Evolutionary conservation across 2,329 filamentous ascomycete species (phyloP), one percentile per base, ranked within the genome.

Genomic region (Fusarium mangiferae): DNA sequence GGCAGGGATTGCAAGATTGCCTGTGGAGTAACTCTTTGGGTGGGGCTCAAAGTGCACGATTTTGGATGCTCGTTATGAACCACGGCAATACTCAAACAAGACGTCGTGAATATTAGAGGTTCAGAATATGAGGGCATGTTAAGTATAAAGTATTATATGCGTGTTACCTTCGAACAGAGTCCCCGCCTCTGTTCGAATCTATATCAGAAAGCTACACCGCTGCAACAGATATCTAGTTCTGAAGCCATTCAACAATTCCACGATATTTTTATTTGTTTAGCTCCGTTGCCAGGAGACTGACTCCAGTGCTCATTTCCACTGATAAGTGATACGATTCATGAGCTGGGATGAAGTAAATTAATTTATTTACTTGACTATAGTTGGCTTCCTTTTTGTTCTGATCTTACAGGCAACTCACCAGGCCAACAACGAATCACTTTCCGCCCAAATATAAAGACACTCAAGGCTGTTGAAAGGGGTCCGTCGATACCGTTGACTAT

Each of bases 401-500:
- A 51, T 61, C 38, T 41, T 64, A 52, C 55, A 64, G 30, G 48
- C 61, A n/a, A 44, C 41, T 61, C 66, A 22, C 33, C 35, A 20
- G 30, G 36, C 52, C 48, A 52, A 36, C 42, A 36, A 54, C 28
- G 26, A 45, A 48, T 58, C 65, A 65, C 39, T 58, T n/a, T 52
- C 33, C 42, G 26, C 20, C 36, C 20, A 46, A 17, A 54, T 38
- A 42, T 26, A 73, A 73, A 66, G 48, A 58, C 68, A 71, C 56
- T 48, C 30, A 60, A 58, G 66, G 42, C 41, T 38, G 62, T 28
- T 46, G 52, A 56, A 77, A 67, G 52, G 52, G 54, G 65, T 70
- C 71, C 30, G 66, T 56, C 56, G 55, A 74, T 55, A 65, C 54
- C 60, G 73, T 74, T 68, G 62, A 75, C 67, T 77, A 78, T 71